These are phyloP conservation scores for Backusella liffmaniae DNA, from an alignment of 192 early-diverging fungal genomes.

Conservation along the genomic window DNA sequence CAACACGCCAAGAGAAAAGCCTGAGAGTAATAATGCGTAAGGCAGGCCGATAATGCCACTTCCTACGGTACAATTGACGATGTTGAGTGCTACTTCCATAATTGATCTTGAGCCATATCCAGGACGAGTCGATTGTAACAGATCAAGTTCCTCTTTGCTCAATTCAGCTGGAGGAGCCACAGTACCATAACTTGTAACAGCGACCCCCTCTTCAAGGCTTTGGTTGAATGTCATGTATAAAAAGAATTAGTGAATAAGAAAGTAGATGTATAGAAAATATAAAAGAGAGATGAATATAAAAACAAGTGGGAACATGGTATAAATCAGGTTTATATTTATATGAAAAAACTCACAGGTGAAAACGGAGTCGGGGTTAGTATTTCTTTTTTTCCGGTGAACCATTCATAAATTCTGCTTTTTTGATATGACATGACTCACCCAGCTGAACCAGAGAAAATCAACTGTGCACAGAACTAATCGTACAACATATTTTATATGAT, in stretches of 20 bases:
- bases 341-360: neutral
- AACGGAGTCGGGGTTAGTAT: slow-evolving; percentile 7
- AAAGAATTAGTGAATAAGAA: neutral
- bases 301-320: neutral
- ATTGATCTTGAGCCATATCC: slow-evolving; percentile 38
- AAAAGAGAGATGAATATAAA: neutral
- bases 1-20: slow-evolving; percentile 57
- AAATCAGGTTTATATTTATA: neutral
- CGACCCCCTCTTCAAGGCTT: neutral
- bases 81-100: slow-evolving; percentile 51
- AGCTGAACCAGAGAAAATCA: slow-evolving; percentile 1
- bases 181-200: neutral
- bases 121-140: slow-evolving; percentile 28
- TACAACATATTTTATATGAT: neutral
- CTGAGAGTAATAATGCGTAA: slow-evolving; percentile 59
- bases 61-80: slow-evolving; percentile 70
- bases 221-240: neutral
- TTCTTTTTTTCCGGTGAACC: neutral
- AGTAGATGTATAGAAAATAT: neutral
- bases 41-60: slow-evolving; percentile 67
- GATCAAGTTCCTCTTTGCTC: slow-evolving; percentile 13
- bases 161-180: neutral
- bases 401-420: slow-evolving; percentile 8
- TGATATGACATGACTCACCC: slow-evolving; percentile 10
- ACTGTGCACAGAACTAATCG: neutral